Conservation (phyloP, 1,139 yeast genomes). For the Diutina ranongensis region DNA sequence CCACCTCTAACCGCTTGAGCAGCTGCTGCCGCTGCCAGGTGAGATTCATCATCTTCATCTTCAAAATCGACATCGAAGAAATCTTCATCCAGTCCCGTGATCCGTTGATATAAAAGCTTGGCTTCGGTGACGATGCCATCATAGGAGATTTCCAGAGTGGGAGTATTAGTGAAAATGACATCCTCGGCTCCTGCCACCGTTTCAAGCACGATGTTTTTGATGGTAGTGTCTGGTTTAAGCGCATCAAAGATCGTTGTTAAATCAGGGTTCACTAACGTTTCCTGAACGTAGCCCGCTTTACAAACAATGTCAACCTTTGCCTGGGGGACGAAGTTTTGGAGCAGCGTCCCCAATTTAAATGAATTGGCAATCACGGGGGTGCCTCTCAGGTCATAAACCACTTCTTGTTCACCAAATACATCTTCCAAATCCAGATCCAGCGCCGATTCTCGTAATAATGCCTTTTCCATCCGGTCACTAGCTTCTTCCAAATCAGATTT, state of each 20-base stretch:
- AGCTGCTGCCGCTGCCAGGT: conserved; percentile 10
- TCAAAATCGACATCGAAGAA: conserved; percentile 94
- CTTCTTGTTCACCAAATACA: conserved; percentile 41
- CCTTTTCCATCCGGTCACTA: conserved; percentile 62
- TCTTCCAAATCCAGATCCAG: conserved; percentile 28
- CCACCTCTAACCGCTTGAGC: conserved; percentile 6
- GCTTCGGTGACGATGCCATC: conserved; percentile 84
- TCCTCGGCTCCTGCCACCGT: conserved; percentile 25
- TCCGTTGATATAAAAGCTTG: conserved; percentile 56
- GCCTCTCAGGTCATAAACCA: conserved; percentile 44
- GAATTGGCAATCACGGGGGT: conserved; percentile 59
- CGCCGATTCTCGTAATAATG: conserved; percentile 61
- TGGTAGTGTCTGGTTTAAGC: conserved; percentile 14
- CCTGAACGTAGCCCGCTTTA: conserved; percentile 74
- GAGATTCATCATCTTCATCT: conserved; percentile 64
- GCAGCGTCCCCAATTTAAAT: conserved; percentile 74
- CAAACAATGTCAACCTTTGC: conserved; percentile 68
- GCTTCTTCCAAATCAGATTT: conserved; percentile 75
- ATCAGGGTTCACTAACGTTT: conserved; percentile 38
- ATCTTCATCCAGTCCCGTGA: conserved; percentile 91
- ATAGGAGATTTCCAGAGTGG: conserved; percentile 76
- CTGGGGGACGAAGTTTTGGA: conserved; percentile 73
- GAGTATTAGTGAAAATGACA: conserved; percentile 58
- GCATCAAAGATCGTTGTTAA: conserved; percentile 29
- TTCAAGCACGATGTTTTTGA: conserved; percentile 20